These are phyloP conservation scores for Pythium volutum DNA, from an alignment of 352 stramenopile genomes.

Conservation along the genomic window DNA sequence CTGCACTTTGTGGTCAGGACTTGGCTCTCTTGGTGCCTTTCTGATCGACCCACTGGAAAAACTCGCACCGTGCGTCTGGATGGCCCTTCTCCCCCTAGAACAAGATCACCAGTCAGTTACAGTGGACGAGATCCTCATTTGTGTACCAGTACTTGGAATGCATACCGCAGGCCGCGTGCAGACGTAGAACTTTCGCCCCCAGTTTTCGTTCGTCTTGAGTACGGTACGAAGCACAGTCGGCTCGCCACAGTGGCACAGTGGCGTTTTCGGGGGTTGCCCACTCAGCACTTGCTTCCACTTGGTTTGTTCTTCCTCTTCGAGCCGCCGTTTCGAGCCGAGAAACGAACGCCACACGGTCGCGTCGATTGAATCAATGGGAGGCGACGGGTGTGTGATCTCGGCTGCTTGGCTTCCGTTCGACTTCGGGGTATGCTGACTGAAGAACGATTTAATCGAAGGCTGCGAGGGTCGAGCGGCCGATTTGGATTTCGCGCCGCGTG, in stretches of 20 bases:
- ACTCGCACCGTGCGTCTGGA: slow-evolving; percentile 76
- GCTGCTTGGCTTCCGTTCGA: background rate
- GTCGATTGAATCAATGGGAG: slow-evolving; percentile 1
- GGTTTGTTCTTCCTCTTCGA: slow-evolving; percentile 27
- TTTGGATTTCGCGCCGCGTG: background rate
- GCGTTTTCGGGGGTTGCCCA: slow-evolving; percentile 52
- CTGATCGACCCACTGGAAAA: slow-evolving; percentile 78
- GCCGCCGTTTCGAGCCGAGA: slow-evolving; percentile 34
- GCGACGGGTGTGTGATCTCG: background rate
- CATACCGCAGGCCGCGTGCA: slow-evolving; percentile 77
- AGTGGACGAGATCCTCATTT: no score
- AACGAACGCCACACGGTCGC: slow-evolving; percentile 14
- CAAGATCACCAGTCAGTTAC: background rate
- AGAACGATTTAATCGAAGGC: slow-evolving; percentile 52
- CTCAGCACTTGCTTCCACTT: slow-evolving; percentile 73
- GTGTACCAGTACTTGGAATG: no score
- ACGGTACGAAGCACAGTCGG: slow-evolving; percentile 74
- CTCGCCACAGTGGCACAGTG: slow-evolving; percentile 61
- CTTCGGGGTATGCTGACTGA: background rate
- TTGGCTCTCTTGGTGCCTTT: slow-evolving; percentile 26
- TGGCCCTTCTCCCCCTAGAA: slow-evolving; percentile 72
- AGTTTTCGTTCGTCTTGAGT: slow-evolving; percentile 79
- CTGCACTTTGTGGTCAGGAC: slow-evolving; percentile 2
- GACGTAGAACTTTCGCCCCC: slow-evolving; percentile 83
- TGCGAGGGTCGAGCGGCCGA: slow-evolving; percentile 11